Percentiles rank a stretch among this genome's conserved stretches.
These are phyloP conservation scores for Lentinula edodes DNA, from an alignment of 768 basidiomycete species.

Conservation along the genomic window DNA sequence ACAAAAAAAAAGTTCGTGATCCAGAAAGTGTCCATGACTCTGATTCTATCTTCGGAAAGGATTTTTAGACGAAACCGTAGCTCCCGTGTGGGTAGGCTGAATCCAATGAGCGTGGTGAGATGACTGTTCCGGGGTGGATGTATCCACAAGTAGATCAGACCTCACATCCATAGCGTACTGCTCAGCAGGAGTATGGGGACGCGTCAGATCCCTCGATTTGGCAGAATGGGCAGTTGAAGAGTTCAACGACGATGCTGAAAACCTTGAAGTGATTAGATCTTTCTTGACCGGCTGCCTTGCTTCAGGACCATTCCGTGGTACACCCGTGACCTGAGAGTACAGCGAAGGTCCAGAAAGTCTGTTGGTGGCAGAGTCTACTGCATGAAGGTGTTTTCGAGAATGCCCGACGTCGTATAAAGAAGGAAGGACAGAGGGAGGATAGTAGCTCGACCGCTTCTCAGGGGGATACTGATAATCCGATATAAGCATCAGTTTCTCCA, in stretches of 20 bases:
- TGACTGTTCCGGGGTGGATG: slow-evolving; percentile 18
- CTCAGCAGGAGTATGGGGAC: slow-evolving; percentile 51
- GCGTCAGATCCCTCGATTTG: slow-evolving; percentile 14
- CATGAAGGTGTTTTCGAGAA: slow-evolving; percentile 15
- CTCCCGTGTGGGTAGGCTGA: slow-evolving; percentile 23
- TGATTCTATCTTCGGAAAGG: slow-evolving; percentile 42
- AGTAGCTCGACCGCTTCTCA: slow-evolving; percentile 29
- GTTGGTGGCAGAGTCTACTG: slow-evolving; percentile 17
- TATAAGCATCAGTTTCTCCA: slow-evolving; percentile 46
- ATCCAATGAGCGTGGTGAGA: slow-evolving; percentile 36
- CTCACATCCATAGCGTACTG: slow-evolving; percentile 40
- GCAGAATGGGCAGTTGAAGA: not conserved
- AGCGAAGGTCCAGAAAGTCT: slow-evolving; percentile 46
- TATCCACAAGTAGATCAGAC: slow-evolving; percentile 3
- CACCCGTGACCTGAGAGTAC: slow-evolving; percentile 67
- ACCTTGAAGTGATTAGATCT: slow-evolving; percentile 14
- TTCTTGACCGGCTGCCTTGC: slow-evolving; percentile 68
- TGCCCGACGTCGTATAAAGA: slow-evolving; percentile 24
- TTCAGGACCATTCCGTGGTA: slow-evolving; percentile 55
- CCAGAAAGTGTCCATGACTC: not conserved
- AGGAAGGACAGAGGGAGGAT: slow-evolving; percentile 40
- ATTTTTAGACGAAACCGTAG: slow-evolving; percentile 46
- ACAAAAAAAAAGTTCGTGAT: not conserved
- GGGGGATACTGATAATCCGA: slow-evolving; percentile 43
- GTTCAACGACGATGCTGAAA: slow-evolving; percentile 5